phyloP scores from a whole-genome alignment of 208 protist species.

The Trichomonas vaginalis region DNA sequence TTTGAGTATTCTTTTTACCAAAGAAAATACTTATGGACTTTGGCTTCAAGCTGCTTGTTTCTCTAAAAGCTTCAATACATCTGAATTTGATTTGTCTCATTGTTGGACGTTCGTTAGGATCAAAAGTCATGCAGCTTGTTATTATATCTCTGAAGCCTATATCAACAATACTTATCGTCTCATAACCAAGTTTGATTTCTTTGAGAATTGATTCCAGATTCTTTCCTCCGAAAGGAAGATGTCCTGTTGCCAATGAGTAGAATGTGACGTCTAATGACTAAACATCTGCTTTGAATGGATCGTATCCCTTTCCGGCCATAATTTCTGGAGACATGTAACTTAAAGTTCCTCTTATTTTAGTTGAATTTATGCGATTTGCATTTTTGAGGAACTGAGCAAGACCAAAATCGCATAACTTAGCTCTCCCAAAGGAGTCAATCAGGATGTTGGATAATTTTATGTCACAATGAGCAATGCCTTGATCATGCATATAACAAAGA shows the following conservation, averaged over 20 bases:
- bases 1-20: no score
- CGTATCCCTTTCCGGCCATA: not conserved
- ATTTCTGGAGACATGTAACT: not conserved
- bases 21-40: no score
- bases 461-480: not conserved
- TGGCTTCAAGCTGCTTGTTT: no score
- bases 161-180: no score
- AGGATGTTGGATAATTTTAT: not conserved
- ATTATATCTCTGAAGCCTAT: no score
- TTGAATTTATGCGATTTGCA: no score
- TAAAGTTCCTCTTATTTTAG: not conserved
- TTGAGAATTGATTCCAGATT: no score
- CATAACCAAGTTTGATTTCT: no score
- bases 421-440: not conserved
- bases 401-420: not conserved
- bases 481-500: not conserved
- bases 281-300: not conserved
- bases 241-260: not conserved
- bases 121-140: no score
- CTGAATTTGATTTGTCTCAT: no score
- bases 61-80: no score
- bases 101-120: no score
- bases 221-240: not conserved
- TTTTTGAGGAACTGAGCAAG: not conserved
- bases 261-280: not conserved